Base-by-base conservation (phyloP, 768 basidiomycete species). In the Xanthoconium stramineum region DNA sequence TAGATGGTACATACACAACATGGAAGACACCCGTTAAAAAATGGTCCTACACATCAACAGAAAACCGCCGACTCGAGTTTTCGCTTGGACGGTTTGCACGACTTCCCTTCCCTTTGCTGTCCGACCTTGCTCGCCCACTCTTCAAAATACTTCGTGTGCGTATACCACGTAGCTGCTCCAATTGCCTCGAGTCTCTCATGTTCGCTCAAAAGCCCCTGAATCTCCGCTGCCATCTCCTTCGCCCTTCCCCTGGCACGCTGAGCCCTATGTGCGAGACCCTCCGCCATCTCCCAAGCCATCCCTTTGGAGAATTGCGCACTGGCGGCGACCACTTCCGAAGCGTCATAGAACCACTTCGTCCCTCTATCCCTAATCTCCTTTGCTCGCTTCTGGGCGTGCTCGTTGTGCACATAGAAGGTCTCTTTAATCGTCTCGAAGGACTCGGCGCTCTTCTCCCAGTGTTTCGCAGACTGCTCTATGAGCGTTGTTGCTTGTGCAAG, bases 371-470 rank as follows among this genome's bases (percentile, higher is more conserved):
- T 80, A 39, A 86, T 67, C 61, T 83, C 78, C 68, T 72, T 79
- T 10, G 85, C 85, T 53, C 76, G 78, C 47, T 67, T 71, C 63
- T 78, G 77, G 47, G 85, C 85, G 10, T 73, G 74, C 43, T 80
- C 75, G 58, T 86, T 80, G 40, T 80, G 76, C 52, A 68, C 68
- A n/a, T 74, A 68, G 6, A 86, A 66, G 3, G 76, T 74, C 17
- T 81, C 79, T 42, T 63, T 69, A 33, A 72, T 48, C 30, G 29
- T 45, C 47, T 72, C 71, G 72, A 76, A 11, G 71, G 81, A 63
- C 72, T 78, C 72, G 11, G 43, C 56, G 30, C 52, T 47, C 50
- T 60, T 71, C 74, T 79, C 73, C 38, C 58, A 37, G 14, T 65
- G 59, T 9, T 57, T 40, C 29, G 76, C 77, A 17, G 81, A 81